These are phyloP conservation scores for Zymoseptoria crescenta DNA, from an alignment of 2,329 filamentous ascomycete genomes.

Conservation along the genomic window DNA sequence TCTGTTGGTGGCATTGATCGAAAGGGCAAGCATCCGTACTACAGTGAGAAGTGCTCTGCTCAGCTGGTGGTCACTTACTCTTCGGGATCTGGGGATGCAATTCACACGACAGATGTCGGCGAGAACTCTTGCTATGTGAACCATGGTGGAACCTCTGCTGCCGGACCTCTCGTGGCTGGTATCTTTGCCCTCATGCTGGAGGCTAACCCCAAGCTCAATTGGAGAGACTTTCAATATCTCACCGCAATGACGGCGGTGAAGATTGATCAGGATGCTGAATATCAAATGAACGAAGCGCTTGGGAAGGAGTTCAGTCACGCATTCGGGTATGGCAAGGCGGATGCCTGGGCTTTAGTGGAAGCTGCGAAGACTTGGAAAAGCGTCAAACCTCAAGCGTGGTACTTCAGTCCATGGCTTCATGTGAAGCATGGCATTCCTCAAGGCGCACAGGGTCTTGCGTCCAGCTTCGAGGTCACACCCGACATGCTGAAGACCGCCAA, in stretches of 20 bases:
- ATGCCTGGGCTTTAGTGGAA: constrained; percentile 78
- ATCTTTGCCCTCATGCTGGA: constrained; percentile 84
- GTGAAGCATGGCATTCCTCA: constrained; percentile 81
- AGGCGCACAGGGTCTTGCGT: constrained; percentile 69
- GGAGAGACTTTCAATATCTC: constrained; percentile 92
- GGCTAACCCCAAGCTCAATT: constrained; percentile 76
- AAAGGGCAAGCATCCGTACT: constrained; percentile 82
- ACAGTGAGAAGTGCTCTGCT: constrained; percentile 93
- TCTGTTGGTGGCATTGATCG: constrained; percentile 90
- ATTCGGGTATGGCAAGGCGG: constrained; percentile 92
- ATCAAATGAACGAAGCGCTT: constrained; percentile 65
- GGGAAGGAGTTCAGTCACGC: constrained; percentile 89
- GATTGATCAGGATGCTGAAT: constrained; percentile 68
- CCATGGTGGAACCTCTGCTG: constrained; percentile 95
- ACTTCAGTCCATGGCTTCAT: constrained; percentile 85
- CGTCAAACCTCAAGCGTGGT: constrained; percentile 95
- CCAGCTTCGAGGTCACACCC: constrained; percentile 71
- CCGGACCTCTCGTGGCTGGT: constrained; percentile 79
- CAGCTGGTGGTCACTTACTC: constrained; percentile 95
- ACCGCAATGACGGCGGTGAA: constrained; percentile 77
- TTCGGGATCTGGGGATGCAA: constrained; percentile 78
- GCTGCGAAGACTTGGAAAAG: constrained; percentile 75
- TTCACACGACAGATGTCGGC: constrained; percentile 95
- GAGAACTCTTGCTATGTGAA: constrained; percentile 63
- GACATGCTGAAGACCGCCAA: constrained; percentile 78